Conservation (phyloP, 129 eudicot genomes). For the Escallonia rubra region DNA sequence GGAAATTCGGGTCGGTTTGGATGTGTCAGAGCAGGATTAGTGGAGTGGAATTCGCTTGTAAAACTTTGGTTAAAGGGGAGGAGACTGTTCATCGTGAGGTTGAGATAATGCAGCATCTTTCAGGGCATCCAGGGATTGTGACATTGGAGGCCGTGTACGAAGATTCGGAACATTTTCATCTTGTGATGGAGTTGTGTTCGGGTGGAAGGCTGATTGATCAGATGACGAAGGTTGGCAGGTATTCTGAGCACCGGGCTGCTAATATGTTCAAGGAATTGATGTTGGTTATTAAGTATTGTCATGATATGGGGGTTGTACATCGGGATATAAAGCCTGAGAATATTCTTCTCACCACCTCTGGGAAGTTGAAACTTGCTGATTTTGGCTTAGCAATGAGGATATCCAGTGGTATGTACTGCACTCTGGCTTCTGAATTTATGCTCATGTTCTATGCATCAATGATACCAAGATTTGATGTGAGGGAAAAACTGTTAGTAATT, state of each 20-base stretch:
- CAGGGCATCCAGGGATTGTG: slow-evolving; percentile 65
- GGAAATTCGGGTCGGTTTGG: slow-evolving; percentile 65
- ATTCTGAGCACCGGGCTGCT: slow-evolving; percentile 59
- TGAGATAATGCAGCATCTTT: slow-evolving; percentile 70
- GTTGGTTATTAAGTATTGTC: slow-evolving; percentile 64
- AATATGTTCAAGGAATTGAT: slow-evolving; percentile 50
- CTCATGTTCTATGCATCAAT: neutral
- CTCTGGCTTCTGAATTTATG: neutral
- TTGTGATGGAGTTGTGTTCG: slow-evolving; percentile 72
- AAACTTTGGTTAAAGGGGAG: slow-evolving; percentile 55
- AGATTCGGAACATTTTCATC: slow-evolving; percentile 47
- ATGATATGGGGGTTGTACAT: slow-evolving; percentile 74
- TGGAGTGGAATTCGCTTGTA: slow-evolving; percentile 62
- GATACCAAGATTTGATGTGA: too few species aligned
- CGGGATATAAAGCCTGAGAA: slow-evolving; percentile 68
- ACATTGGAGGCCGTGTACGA: slow-evolving; percentile 63
- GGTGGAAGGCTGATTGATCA: slow-evolving; percentile 65
- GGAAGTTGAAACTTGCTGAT: slow-evolving; percentile 75
- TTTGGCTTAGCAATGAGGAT: slow-evolving; percentile 84
- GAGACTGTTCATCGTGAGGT: slow-evolving; percentile 67
- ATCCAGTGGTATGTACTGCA: slow-evolving; percentile 30
- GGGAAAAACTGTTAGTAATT: too few species aligned
- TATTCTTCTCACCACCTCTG: slow-evolving; percentile 48
- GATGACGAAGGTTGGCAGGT: slow-evolving; percentile 43
- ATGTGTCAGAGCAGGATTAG: slow-evolving; percentile 49